Evolutionary conservation across 2,329 filamentous ascomycete genomes (phyloP).

Genomic region (Stachybotrys chlorohalonatus): DNA sequence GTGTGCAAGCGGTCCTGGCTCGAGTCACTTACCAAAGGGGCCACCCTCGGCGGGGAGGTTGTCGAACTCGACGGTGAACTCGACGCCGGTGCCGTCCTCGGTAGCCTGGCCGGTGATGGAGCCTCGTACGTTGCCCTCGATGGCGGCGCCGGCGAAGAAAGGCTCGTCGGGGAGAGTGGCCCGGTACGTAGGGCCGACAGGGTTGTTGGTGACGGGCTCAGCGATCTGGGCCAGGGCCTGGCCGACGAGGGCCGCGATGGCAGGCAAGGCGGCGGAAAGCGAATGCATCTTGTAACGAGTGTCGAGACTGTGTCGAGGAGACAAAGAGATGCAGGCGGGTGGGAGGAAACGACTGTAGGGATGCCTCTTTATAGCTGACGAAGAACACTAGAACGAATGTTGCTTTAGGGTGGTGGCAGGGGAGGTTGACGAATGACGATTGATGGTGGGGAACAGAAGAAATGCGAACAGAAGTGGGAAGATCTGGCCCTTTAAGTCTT

Average conservation of each 20-base stretch:
- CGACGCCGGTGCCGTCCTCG: constrained; percentile 43
- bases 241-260: constrained; percentile 17
- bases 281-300: constrained; percentile 10
- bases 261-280: constrained; percentile 11
- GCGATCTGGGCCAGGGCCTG: constrained; percentile 33
- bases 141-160: constrained; percentile 38
- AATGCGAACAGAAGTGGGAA: neutral
- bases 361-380: too few relatives aligned
- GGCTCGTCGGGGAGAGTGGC: constrained; percentile 45
- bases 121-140: constrained; percentile 46
- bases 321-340: neutral
- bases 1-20: neutral
- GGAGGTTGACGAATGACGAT: too few relatives aligned
- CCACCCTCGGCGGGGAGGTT: constrained; percentile 49
- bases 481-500: neutral
- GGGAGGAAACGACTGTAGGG: too few relatives aligned
- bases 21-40: constrained; percentile 45
- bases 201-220: constrained; percentile 44
- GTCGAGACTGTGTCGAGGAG: neutral
- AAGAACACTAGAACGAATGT: too few relatives aligned
- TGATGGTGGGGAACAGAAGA: neutral
- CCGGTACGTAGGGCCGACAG: constrained; percentile 40
- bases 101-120: constrained; percentile 36
- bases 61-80: constrained; percentile 44
- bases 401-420: too few relatives aligned